Base-by-base conservation (phyloP, 129 eudicot genomes). In the Lonicera japonica region DNA sequence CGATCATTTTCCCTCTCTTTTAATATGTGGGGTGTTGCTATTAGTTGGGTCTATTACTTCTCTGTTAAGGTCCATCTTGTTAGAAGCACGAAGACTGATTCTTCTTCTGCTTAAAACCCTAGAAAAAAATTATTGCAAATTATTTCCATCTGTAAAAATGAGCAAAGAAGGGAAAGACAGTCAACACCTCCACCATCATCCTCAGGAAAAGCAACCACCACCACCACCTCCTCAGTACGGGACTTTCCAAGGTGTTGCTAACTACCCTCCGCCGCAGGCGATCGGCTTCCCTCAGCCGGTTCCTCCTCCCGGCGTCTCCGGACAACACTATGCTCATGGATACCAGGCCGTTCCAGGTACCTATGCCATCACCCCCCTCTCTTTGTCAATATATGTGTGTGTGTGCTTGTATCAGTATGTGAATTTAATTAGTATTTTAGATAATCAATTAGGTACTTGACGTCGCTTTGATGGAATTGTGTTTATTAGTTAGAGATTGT, bases 201-300 rank as follows among this genome's bases (percentile, higher is more conserved):
- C 67, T 20, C 70, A 66, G 6, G 64, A 55, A 20, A 69, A 48
- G 36, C 50, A 43, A 43, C 50, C 50, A 43, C 73, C 74, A 16
- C 79, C 70, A 15, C 75, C 64, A 11, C 70, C 72, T 41, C 88
- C 75, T 10, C 79, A 83, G 73, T 91, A 91, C 52, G 96, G 97
- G 15, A 91, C 97, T 8, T 91, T 91, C 51, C 87, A 90, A 48
- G 95, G 95, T 15, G 92, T 81, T 20, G 80, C 84, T n/a, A 77
- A 77, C 75, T 70, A 74, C 64, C 88, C 81, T 22, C 89, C 75
- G 72, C 89, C 76, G 73, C 80, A 92, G 56, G 88, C 79, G 53
- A 66, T 77, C 56, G 96, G 98, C 21, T 91, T 84, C 47, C 98
- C 98, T 60, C 98, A 87, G 80, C 90, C 94, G 1, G 76, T 70